Evolutionary conservation across 1,284 basidiomycete genomes (phyloP).

Genomic region (Cryptococcus floricola): DNA sequence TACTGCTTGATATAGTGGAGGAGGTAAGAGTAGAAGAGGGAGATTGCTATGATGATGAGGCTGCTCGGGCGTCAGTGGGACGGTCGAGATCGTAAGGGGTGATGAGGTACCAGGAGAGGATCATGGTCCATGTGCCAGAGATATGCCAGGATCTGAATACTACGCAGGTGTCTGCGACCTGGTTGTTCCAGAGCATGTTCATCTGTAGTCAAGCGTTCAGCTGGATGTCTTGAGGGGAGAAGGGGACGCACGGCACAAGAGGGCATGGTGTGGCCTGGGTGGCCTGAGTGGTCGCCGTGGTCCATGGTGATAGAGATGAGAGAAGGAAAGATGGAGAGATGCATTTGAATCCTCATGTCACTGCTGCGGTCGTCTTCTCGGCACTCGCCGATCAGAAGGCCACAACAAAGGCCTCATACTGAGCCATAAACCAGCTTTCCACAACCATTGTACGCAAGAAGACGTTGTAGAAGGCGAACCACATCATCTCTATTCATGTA

Average conservation of each 20-base stretch:
- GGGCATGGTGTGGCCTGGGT: constrained; percentile 18
- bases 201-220: constrained; percentile 26
- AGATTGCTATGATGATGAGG: constrained; percentile 34
- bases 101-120: constrained; percentile 38
- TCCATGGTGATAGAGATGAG: constrained; percentile 4
- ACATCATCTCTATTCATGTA: not conserved
- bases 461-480: not conserved
- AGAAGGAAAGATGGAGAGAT: no score
- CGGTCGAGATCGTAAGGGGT: no score
- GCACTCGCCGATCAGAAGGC: no score
- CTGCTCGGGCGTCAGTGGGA: constrained; percentile 12
- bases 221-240: not conserved
- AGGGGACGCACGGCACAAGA: constrained; percentile 20
- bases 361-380: no score
- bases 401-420: no score
- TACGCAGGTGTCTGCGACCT: constrained; percentile 43
- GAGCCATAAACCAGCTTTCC: no score
- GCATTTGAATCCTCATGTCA: no score
- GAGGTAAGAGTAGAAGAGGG: constrained; percentile 41
- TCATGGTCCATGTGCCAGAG: constrained; percentile 34
- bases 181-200: constrained; percentile 51
- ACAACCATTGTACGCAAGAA: no score
- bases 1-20: constrained; percentile 30
- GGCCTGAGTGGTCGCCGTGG: constrained; percentile 21
- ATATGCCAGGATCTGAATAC: constrained; percentile 48